These are phyloP conservation scores for Funneliformis mosseae DNA, from an alignment of 192 early-diverging fungal species.

Conservation along the genomic window DNA sequence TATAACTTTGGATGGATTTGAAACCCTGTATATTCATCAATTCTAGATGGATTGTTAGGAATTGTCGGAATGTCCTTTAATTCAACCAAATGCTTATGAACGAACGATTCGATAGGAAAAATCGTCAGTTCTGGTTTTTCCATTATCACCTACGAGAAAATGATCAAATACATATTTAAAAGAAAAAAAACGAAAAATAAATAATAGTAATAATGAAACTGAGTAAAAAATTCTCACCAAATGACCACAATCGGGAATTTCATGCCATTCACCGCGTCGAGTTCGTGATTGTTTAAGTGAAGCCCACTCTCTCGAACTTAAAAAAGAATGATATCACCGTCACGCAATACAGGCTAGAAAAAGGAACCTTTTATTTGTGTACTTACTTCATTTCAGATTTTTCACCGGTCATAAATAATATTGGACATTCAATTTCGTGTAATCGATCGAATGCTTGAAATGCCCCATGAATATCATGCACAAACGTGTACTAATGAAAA, in stretches of 20 bases:
- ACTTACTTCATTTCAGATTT: constrained; percentile 44
- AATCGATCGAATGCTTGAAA: constrained; percentile 39
- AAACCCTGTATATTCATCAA: not conserved
- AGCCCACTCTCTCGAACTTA: not conserved
- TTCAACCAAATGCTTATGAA: not conserved
- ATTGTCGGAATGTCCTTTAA: not conserved
- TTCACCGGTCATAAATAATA: constrained; percentile 45
- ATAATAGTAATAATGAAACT: not conserved
- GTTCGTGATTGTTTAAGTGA: not conserved
- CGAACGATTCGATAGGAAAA: not conserved
- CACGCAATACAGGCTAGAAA: not conserved
- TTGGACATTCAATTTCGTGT: constrained; percentile 40
- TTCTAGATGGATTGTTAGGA: not conserved
- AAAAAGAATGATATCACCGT: not conserved
- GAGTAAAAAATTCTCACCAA: not conserved
- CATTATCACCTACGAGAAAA: not conserved
- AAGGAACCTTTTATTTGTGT: not conserved
- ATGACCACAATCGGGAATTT: not conserved
- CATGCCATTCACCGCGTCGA: not conserved
- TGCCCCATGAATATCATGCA: constrained; percentile 21
- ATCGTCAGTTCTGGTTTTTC: not conserved
- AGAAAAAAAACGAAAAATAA: too few species aligned
- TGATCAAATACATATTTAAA: not conserved
- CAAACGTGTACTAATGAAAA: constrained; percentile 24
- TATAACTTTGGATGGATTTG: not conserved